Conservation (phyloP, 2,329 filamentous ascomycete genomes). For the Colletotrichum tabaci region DNA sequence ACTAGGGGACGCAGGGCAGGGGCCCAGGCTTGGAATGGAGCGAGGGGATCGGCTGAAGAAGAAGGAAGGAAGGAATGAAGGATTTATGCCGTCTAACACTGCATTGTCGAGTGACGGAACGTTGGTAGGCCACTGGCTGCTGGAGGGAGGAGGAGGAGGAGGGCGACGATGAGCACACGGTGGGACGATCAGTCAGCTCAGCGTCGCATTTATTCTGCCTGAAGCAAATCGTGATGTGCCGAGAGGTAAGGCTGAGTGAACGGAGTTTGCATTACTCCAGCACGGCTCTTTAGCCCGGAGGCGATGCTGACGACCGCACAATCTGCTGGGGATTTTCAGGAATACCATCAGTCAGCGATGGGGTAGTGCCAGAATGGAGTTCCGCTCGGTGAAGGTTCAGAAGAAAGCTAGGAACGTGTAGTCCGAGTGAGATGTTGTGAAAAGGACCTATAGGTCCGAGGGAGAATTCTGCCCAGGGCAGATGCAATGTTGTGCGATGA, state of each 20-base stretch:
- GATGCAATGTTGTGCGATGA: not conserved
- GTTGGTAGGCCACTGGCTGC: not conserved
- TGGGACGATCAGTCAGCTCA: not conserved
- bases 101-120: not conserved
- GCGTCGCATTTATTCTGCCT: no score
- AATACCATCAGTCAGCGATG: not conserved
- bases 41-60: not conserved
- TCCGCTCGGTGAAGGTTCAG: not conserved
- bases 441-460: not conserved
- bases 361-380: not conserved
- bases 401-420: not conserved
- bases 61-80: not conserved
- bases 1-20: not conserved
- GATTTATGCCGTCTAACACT: not conserved
- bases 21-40: not conserved
- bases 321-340: not conserved
- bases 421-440: not conserved
- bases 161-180: not conserved
- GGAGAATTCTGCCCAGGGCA: conserved; percentile 2
- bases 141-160: no score
- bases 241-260: conserved; percentile 14
- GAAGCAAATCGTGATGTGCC: not conserved
- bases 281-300: not conserved
- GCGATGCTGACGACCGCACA: not conserved
- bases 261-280: not conserved